Base-by-base conservation (phyloP, 2,329 filamentous ascomycete species). In the Aureobasidium sp. region DNA sequence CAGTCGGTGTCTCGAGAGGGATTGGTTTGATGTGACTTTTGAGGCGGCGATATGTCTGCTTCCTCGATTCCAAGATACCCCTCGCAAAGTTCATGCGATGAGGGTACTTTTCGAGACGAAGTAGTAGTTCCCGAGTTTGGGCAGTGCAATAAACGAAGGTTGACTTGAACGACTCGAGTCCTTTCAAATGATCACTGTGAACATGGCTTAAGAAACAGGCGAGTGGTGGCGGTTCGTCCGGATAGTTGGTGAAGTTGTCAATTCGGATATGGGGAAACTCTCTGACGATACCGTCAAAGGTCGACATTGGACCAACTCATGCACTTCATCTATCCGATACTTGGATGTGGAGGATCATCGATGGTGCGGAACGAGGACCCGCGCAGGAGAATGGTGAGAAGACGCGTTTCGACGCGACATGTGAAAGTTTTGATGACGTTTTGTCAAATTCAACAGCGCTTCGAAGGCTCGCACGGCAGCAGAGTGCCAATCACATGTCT, bases 161-260 rank as follows among this genome's bases (percentile, higher is more conserved):
- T 29, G 88, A 84, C 47, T 84, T 82, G 58, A 92, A 79, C 13
- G 80, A 83, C 66, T 95, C 90, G 1, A 96, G 79, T 0, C 93
- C 92, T 37, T 81, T 81, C 1, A 96, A 81, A 73, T 96, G 93
- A 67, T 96, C 92, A 64, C 88, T 95, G 70, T 96, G 93, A 2
- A 95, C 85, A 80, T 97, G 93, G 72, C 89, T 95, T 27, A 97
- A 79, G 69, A 97, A 96, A 71, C 88, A 94, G 17, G 89, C 91
- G 60, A 94, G 74, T 0, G 90, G 88, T 4, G 87, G 81, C 17
- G 74, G 79, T 17, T 74, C 73, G 6, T 77, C 76, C 4, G 77
- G 74, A 49, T 79, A 78, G 17, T 74, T 75, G 25, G 89, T 83
- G 67, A 96, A 96, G 75, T 86, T 90, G 73, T 96, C 92, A 65